Conservation (phyloP, 495 filamentous ascomycete genomes). For the Lichina pygmaea region DNA sequence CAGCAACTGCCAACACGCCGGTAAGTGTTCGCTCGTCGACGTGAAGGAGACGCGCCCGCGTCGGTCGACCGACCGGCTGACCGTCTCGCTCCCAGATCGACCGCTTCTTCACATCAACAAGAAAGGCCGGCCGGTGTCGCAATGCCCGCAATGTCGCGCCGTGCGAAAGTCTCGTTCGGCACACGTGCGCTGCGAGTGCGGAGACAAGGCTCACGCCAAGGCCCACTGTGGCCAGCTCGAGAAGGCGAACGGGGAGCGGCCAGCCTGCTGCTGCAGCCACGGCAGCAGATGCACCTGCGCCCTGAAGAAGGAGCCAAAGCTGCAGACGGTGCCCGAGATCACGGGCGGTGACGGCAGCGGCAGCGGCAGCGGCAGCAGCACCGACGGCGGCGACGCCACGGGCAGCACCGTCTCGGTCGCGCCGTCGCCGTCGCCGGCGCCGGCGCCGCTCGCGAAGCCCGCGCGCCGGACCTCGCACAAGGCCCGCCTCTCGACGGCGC, state of each 20-base stretch:
- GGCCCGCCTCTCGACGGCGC: constrained; percentile 52
- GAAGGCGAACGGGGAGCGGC: constrained; percentile 13
- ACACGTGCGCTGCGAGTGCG: constrained; percentile 93
- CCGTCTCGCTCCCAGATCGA: constrained; percentile 34
- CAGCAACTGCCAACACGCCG: constrained; percentile 77
- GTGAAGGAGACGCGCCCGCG: background rate
- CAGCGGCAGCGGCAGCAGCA: too few relatives aligned
- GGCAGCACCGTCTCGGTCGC: too few relatives aligned
- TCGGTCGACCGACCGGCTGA: constrained; percentile 7
- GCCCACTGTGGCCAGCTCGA: constrained; percentile 30
- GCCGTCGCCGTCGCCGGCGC: constrained; percentile 14
- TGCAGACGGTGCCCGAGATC: background rate
- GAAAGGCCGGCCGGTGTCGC: constrained; percentile 92
- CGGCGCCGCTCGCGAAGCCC: constrained; percentile 17
- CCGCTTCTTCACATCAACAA: constrained; percentile 90
- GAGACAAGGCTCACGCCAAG: constrained; percentile 54
- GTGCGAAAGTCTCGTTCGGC: constrained; percentile 92
- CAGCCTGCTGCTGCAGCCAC: constrained; percentile 46
- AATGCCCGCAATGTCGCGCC: constrained; percentile 90
- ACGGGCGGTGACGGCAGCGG: too few relatives aligned
- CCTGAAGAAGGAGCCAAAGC: constrained; percentile 54
- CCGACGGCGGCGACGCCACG: too few relatives aligned
- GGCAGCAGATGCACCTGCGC: constrained; percentile 81
- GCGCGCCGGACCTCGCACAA: constrained; percentile 25
- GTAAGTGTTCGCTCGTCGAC: constrained; percentile 20